phyloP scores from a whole-genome alignment of 768 basidiomycete genomes.

The Mycena polygramma region DNA sequence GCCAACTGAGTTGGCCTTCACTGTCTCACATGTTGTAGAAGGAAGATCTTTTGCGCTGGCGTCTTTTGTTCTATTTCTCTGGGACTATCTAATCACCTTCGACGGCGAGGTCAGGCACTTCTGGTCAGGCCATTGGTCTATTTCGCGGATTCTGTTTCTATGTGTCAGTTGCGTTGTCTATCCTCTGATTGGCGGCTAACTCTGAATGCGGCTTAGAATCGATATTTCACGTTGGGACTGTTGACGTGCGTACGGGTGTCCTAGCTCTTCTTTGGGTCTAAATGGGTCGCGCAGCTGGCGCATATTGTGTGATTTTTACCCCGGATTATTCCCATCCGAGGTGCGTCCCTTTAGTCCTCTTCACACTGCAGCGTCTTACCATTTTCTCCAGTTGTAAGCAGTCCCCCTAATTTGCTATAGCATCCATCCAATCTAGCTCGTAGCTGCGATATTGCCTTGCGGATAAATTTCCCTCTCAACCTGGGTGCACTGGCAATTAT shows the following conservation, averaged over 20 bases:
- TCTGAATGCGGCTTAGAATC: constrained; percentile 23
- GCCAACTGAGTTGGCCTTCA: constrained; percentile 36
- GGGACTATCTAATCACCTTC: constrained; percentile 34
- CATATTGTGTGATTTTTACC: constrained; percentile 34
- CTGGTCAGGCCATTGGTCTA: constrained; percentile 34
- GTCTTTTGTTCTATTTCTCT: constrained; percentile 34
- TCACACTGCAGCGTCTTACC: constrained; percentile 2
- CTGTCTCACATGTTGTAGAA: constrained; percentile 35
- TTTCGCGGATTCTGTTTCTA: constrained; percentile 35
- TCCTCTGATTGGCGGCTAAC: background rate
- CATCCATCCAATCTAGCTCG: constrained; percentile 1
- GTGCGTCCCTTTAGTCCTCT: constrained; percentile 11
- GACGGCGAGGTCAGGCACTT: constrained; percentile 36
- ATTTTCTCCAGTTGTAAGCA: constrained; percentile 30
- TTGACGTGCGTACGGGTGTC: constrained; percentile 23
- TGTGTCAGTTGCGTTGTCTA: constrained; percentile 15
- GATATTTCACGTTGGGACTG: constrained; percentile 31
- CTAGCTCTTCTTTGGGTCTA: background rate
- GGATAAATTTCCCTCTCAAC: constrained; percentile 37
- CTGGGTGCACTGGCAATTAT: constrained; percentile 33
- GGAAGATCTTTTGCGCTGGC: constrained; percentile 39
- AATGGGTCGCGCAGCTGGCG: constrained; percentile 29
- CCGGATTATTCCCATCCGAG: constrained; percentile 32
- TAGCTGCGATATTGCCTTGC: constrained; percentile 36
- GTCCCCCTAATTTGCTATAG: background rate